Evolutionary conservation across 805 yeast species (phyloP).

Genomic region (Saccharomycopsis amapae): DNA sequence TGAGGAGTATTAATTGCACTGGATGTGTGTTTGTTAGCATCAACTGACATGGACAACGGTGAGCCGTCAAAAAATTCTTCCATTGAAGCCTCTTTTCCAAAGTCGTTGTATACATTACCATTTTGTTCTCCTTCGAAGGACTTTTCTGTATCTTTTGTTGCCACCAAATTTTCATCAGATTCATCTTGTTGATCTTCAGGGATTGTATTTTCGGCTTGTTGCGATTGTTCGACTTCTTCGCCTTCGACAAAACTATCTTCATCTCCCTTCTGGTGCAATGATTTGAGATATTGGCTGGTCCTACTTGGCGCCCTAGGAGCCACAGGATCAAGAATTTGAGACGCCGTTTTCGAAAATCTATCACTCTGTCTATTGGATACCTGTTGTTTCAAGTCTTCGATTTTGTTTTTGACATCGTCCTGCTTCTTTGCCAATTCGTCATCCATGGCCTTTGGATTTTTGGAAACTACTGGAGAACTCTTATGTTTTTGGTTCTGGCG

Average conservation of each 20-base stretch:
- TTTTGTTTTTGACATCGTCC: conserved; percentile 2
- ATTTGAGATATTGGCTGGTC: conserved; percentile 9
- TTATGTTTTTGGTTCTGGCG: background rate
- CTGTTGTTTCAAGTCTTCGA: conserved; percentile 10
- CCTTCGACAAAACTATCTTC: background rate
- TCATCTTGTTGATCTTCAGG: background rate
- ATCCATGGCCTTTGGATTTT: background rate
- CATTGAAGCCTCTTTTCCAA: too few species aligned
- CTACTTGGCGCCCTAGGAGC: conserved; percentile 7
- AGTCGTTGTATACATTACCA: too few species aligned
- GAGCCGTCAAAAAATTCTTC: too few species aligned
- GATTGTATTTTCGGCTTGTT: background rate
- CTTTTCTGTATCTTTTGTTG: background rate
- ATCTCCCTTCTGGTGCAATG: background rate
- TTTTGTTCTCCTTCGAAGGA: too few species aligned
- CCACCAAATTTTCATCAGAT: background rate
- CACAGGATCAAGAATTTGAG: conserved; percentile 4
- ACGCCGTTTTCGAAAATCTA: background rate
- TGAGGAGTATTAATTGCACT: background rate
- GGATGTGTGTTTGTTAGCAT: too few species aligned
- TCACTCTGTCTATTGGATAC: conserved; percentile 4
- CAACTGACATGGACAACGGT: too few species aligned
- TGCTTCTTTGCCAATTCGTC: background rate
- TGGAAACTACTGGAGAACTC: background rate
- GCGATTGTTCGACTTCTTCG: background rate